phyloP scores from a whole-genome alignment of 116 monocot genomes.

The Cymodocea nodosa region DNA sequence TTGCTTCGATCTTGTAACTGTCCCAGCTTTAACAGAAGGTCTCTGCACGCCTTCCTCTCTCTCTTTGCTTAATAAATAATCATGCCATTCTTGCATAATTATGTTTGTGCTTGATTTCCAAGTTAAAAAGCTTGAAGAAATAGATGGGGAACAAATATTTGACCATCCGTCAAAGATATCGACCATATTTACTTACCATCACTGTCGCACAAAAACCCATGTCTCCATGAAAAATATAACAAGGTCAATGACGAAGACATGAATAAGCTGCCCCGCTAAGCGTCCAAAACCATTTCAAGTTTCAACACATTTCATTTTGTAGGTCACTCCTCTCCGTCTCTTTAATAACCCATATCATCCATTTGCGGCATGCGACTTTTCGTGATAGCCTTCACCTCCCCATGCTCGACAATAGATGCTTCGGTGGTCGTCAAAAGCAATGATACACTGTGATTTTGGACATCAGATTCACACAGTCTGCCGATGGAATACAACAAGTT shows the following conservation, averaged over 20 bases:
- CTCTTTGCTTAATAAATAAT: too few species aligned
- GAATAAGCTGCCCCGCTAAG: background rate
- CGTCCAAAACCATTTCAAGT: background rate
- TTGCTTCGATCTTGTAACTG: too few species aligned
- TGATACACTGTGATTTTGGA: constrained; percentile 35
- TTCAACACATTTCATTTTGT: background rate
- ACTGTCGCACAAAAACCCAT: too few species aligned
- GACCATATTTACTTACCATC: too few species aligned
- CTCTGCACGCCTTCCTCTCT: too few species aligned
- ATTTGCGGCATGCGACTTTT: constrained; percentile 46
- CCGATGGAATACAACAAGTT: background rate
- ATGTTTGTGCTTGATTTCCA: too few species aligned
- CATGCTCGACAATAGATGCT: constrained; percentile 41
- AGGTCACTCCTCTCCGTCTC: background rate
- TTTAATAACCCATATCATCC: constrained; percentile 37
- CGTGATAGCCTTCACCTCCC: constrained; percentile 16
- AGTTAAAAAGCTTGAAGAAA: too few species aligned
- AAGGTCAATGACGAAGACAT: background rate
- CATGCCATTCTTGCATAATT: too few species aligned
- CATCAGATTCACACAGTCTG: background rate
- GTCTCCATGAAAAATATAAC: too few species aligned
- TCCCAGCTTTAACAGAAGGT: too few species aligned
- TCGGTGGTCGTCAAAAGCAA: constrained; percentile 61
- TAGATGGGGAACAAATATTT: too few species aligned
- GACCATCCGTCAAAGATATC: too few species aligned